Base-by-base conservation (phyloP, 2,329 filamentous ascomycete species). In the Fusarium aywerte region DNA sequence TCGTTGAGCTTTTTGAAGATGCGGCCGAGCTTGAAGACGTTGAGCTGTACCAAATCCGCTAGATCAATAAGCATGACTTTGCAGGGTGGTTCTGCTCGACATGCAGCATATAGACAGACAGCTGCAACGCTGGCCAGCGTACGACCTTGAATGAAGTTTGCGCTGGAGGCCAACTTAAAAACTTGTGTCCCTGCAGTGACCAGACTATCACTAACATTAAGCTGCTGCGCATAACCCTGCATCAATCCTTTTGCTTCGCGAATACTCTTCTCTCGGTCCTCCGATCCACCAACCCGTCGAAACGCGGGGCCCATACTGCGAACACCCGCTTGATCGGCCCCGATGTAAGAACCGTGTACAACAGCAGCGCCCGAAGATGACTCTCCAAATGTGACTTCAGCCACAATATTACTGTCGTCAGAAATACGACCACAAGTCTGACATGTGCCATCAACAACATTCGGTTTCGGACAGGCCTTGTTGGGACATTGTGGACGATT, bases 61-160 rank as follows among this genome's bases (percentile, higher is more conserved):
- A 99, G 89, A 76, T 99, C 96, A 76, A 99, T 98, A 40, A 99
- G 85, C 90, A 99, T 94, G 69, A 96, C 85, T 39, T 90, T 91
- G 75, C 96, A 97, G 23, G 90, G 89, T 40, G 88, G 87, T 64
- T 92, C 88, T 53, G 90, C 88, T 63, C 96, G 89, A 75, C 93
- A 97, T 15, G 93, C 93, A 55, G 92, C 90, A 72, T 98, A 99
- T 29, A 99, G 84, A 75, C 92, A 95, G 27, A 96, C 92, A n/a
- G 93, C 93, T 27, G 92, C 91, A 11, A 98, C 94, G 52, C 91
- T 92, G 65, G 91, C 88, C 47, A 93, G 90, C 18, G 91, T 90
- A 58, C 96, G 92, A 69, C 96, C 96, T 78, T 96, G 91, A 27
- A 93, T 90, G 76, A 94, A 95, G 77, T 92, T 92, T 72, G 89